phyloP scores from a whole-genome alignment of 164 flowering plant genomes.

The Chimonanthus salicifolius region DNA sequence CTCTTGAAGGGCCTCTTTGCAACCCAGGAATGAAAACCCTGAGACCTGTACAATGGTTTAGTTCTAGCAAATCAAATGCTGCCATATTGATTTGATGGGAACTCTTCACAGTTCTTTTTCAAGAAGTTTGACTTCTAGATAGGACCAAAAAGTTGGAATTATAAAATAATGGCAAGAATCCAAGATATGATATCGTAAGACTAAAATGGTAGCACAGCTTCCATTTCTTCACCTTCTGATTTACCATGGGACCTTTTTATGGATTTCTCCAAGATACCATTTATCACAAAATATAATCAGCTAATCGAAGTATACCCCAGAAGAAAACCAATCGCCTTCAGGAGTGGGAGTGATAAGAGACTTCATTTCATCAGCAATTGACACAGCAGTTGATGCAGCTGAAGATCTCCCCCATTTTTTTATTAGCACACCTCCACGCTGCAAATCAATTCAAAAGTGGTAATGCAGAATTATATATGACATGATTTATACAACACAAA shows the following conservation, averaged over 20 bases:
- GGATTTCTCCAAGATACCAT: background rate
- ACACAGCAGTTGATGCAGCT: conserved; percentile 96
- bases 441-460: conserved; percentile 12
- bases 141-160: background rate
- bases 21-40: background rate
- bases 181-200: background rate
- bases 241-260: background rate
- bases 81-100: background rate
- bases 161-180: background rate
- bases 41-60: background rate
- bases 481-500: background rate
- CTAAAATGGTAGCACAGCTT: background rate
- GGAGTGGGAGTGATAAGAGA: conserved; percentile 92
- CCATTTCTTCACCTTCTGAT: background rate
- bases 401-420: conserved; percentile 99
- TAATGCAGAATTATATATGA: background rate
- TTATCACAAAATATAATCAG: background rate
- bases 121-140: background rate
- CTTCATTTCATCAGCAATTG: conserved; percentile 80
- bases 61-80: background rate
- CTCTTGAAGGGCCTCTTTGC: background rate
- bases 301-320: conserved; percentile 47
- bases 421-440: conserved; percentile 94
- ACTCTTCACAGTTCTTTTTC: background rate
- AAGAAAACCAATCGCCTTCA: conserved; percentile 94